Conservation (phyloP, 192 early-diverging fungal genomes). For the Mortierella antarctica region DNA sequence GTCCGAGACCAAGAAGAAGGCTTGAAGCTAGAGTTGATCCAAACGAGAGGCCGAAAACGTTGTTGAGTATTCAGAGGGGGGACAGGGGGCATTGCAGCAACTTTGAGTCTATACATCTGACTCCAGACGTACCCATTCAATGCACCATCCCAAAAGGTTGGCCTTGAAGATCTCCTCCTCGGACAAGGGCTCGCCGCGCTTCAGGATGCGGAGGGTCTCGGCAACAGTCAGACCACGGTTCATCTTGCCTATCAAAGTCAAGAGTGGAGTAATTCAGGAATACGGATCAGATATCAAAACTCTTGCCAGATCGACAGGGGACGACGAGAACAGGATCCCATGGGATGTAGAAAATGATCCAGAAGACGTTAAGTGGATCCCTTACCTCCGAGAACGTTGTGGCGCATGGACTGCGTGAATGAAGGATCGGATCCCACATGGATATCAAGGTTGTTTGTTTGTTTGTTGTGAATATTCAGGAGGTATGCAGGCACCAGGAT, state of each 20-base stretch:
- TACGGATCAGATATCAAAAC: neutral
- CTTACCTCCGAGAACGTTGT: slow-evolving; percentile 67
- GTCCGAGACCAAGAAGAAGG: slow-evolving; percentile 97
- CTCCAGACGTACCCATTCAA: slow-evolving; percentile 80
- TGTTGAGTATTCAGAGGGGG: neutral
- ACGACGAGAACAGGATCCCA: neutral
- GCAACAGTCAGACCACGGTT: slow-evolving; percentile 98
- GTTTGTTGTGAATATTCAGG: too few relatives aligned
- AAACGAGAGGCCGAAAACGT: neutral
- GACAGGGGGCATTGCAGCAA: neutral
- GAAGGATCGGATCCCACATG: neutral
- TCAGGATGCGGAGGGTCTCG: slow-evolving; percentile 86
- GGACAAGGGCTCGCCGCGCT: slow-evolving; percentile 73
- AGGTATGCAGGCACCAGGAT: neutral
- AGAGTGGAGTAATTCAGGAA: neutral
- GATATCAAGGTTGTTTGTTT: neutral
- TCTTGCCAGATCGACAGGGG: neutral
- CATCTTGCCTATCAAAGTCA: slow-evolving; percentile 81
- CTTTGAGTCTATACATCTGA: neutral
- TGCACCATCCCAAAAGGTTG: slow-evolving; percentile 92
- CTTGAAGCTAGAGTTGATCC: slow-evolving; percentile 81
- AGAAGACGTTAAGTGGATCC: neutral
- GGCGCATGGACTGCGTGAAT: slow-evolving; percentile 55
- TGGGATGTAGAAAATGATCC: neutral
- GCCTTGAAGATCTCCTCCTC: slow-evolving; percentile 88